These are phyloP conservation scores for Solanum boliviense DNA, from an alignment of 257 asterid genomes.

Conservation along the genomic window DNA sequence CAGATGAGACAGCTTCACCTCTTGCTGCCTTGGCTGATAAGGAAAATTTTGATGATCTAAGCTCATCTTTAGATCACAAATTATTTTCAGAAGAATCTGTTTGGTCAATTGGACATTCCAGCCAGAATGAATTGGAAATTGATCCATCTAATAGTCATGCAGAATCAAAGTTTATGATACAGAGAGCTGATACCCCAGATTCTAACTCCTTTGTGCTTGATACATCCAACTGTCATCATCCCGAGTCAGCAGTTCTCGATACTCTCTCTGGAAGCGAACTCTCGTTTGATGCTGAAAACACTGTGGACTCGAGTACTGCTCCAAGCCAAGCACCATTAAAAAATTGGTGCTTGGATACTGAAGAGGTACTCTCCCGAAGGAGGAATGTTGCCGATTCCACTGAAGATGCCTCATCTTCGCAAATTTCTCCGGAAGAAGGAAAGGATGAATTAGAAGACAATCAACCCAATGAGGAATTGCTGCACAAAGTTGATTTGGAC, in stretches of 20 bases:
- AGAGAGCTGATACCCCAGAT: constrained; percentile 15
- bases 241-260: constrained; percentile 19
- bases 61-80: constrained; percentile 16
- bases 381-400: background rate
- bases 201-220: constrained; percentile 7
- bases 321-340: constrained; percentile 17
- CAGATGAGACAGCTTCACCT: constrained; percentile 9
- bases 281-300: constrained; percentile 19
- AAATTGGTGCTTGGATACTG: constrained; percentile 19
- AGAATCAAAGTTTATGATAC: constrained; percentile 9
- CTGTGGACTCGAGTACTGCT: constrained; percentile 8
- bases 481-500: constrained; percentile 9
- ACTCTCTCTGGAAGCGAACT: constrained; percentile 2
- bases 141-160: constrained; percentile 11
- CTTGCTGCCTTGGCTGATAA: constrained; percentile 14
- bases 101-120: constrained; percentile 18
- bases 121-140: constrained; percentile 19
- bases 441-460: constrained; percentile 14
- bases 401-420: constrained; percentile 11
- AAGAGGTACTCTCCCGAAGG: constrained; percentile 22
- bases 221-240: background rate
- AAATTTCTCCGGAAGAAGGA: constrained; percentile 17
- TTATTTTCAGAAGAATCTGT: constrained; percentile 15
- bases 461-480: constrained; percentile 18
- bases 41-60: constrained; percentile 3